Evolutionary conservation across 768 basidiomycete genomes (phyloP), one percentile per base, ranked within the genome.

Genomic region (Omphalotus guepiniiformis): DNA sequence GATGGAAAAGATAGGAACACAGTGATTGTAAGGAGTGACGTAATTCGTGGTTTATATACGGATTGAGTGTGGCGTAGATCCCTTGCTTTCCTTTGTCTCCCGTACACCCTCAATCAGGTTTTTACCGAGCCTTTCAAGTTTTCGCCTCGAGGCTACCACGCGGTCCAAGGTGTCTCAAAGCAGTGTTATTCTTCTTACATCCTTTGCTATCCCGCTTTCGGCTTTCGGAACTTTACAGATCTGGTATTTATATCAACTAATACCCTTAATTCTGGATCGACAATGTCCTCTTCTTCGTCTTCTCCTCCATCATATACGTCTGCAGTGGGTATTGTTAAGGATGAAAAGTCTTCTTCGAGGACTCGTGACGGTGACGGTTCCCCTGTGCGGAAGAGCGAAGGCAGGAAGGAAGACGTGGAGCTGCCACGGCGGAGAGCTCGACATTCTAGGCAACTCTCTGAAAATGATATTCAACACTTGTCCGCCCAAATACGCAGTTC

Each of bases 81-180:
- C 27, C 35, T 37, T 13, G 34, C 38, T n/a, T 32, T 18, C 41
- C 41, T 44, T 44, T 44, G 42, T 44, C 12, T 19, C 29, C 28
- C 42, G 26, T 32, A 21, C 19, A 23, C 28, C 39, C 39, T 40
- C 23, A 40, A 40, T 25, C 39, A 7, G 39, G 15, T 40, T 46
- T 46, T 46, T 23, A 46, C 44, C 28, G 32, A n/a, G n/a, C n/a
- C n/a, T n/a, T n/a, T n/a, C n/a, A n/a, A n/a, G n/a, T n/a, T n/a
- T n/a, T n/a, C n/a, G n/a, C 44, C 44, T 46, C 44, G 44, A 35
- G 44, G 44, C 21, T 26, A 18, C 23, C 44, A 46, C 44, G 44
- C 38, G 35, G n/a, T 23, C 29, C 30, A 6, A 44, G 11, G 13
- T 22, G 35, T n/a, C 44, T 36, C 22, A 11, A 35, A 46, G 18